Evolutionary conservation across 352 stramenopile species (phyloP), one percentile per base, ranked within the genome.

Genomic region (Plasmopara muralis): DNA sequence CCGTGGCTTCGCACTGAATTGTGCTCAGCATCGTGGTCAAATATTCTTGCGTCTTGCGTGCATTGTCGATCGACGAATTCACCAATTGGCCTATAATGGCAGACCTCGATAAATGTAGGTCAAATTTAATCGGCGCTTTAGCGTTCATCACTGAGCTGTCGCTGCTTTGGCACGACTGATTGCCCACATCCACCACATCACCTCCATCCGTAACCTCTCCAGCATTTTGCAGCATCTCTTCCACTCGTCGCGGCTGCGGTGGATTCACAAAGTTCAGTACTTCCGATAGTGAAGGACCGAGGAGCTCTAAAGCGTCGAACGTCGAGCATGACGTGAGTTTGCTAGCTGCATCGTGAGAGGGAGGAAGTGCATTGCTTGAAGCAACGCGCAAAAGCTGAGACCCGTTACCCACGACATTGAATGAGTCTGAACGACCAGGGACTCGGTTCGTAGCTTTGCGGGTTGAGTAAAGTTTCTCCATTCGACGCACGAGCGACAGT

Each of bases 31-130:
- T 55, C 35, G 77, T 74, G 18, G 68, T 66, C 35, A 89, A 86
- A 44, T 77, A 81, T 43, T 89, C 77, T 56, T 89, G 75, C 15
- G 74, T 66, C 34, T 78, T 72, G 16, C 74, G 67, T 8, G 70
- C 55, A 41, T 82, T 82, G 57, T 85, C 77, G 12, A 65, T 51
- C 0, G 59, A 67, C 12, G 58, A 33, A 29, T 83, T 67, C 0
- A 58, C 50, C 14, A 84, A 34, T 39, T 65, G 69, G 12, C 65
- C 74, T 4, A 86, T 40, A 1, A 86, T 42, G 2, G 57, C 68
- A 0, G 72, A 85, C 0, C 77, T 68, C 9, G 74, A 79, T 18
- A 84, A 50, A 5, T 60, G 57, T n/a, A 75, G 15, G 12, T 68
- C 55, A 38, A 85, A 82, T 44, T 74, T 82, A 48, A 55, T 35